Conservation (phyloP, 2,329 filamentous ascomycete genomes). For the Aureobasidium sp. region DNA sequence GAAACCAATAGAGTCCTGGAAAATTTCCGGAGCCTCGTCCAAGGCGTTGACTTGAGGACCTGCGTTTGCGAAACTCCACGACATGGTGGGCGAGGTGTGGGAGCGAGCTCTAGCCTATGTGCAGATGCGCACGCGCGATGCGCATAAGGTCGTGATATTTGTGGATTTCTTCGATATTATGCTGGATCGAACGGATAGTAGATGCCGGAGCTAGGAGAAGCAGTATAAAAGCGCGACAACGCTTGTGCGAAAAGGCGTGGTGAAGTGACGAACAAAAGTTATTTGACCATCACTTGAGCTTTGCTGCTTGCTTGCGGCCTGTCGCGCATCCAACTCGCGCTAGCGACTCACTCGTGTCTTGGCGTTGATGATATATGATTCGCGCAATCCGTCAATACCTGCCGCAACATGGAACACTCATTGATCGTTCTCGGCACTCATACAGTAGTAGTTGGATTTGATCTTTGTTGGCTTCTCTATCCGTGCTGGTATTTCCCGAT, state of each 20-base stretch:
- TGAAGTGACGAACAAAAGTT: constrained; percentile 3
- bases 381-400: background rate
- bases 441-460: too few relatives aligned
- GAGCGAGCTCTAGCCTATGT: background rate
- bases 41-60: constrained; percentile 46
- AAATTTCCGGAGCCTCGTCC: constrained; percentile 66
- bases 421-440: background rate
- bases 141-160: background rate
- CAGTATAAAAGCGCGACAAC: background rate
- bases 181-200: background rate
- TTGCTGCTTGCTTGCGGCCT: background rate
- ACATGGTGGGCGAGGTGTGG: constrained; percentile 41
- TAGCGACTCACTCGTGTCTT: background rate
- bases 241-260: background rate
- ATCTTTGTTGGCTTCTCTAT: background rate
- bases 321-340: background rate
- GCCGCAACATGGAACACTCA: background rate
- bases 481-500: background rate
- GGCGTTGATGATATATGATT: background rate
- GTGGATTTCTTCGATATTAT: background rate
- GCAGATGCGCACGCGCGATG: constrained; percentile 1
- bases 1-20: constrained; percentile 80
- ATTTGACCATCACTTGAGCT: constrained; percentile 2
- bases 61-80: constrained; percentile 54
- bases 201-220: background rate